Evolutionary conservation across 2,329 filamentous ascomycete genomes (phyloP).

Genomic region (Colletotrichum sp.): DNA sequence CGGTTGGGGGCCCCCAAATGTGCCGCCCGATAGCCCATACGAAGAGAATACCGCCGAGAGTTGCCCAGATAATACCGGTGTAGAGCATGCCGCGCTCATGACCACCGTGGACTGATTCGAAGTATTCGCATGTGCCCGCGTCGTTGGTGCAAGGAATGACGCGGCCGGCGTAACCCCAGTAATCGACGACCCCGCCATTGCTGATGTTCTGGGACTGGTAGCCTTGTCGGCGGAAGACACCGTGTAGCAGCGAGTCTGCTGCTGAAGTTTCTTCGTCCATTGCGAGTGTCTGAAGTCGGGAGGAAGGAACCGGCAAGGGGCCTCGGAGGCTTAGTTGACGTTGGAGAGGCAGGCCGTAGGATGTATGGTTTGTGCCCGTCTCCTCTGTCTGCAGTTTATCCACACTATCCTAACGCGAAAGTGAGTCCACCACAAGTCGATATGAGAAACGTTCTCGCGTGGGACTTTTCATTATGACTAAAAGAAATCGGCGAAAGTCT

Average conservation of each 20-base stretch:
- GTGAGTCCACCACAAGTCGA: not conserved
- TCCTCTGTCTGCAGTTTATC: not conserved
- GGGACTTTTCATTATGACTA: not conserved
- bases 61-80: constrained; percentile 54
- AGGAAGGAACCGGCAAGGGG: not conserved
- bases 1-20: not conserved
- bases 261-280: not conserved
- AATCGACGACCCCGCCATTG: constrained; percentile 36
- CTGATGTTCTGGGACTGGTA: constrained; percentile 39
- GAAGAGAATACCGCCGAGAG: constrained; percentile 47
- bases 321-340: fast-evolving
- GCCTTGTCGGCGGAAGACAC: not conserved
- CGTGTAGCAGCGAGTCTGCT: not conserved
- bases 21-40: constrained; percentile 43
- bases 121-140: constrained; percentile 51
- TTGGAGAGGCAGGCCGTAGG: fast-evolving
- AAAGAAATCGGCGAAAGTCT: not conserved
- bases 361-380: not conserved
- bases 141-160: constrained; percentile 51
- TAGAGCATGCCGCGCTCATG: constrained; percentile 58
- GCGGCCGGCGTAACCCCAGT: constrained; percentile 54
- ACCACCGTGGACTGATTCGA: constrained; percentile 54
- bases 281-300: not conserved
- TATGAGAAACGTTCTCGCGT: not conserved
- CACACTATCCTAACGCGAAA: not conserved